Base-by-base conservation (phyloP, 176 grass and related monocot genomes). In the Chrysopogon serrulatus region DNA sequence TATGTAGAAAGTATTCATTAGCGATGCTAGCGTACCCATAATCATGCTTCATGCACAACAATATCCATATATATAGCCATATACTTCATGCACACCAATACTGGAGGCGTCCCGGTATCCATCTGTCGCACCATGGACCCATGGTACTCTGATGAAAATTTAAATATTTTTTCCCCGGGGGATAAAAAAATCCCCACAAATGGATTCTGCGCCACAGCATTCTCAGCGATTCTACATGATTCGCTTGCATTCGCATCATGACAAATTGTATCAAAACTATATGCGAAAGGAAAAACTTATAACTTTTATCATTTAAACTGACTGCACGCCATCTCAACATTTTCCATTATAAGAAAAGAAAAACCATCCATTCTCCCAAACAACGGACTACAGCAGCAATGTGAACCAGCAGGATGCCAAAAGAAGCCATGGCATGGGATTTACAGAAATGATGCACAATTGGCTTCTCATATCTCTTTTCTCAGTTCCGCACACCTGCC, bases 371-470 rank as follows among this genome's bases (percentile, higher is more conserved):
- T 34, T 51, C 28, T 74, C 71, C 71, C 28, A 11, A 31, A 74
- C 69, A 24, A 28, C 41, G 47, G 32, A 49, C 77, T 79, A 66
- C 77, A 48, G 12, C 6, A 35, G 34, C 42, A 36, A 32, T 36
- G 2, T 11, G 19, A 79, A 79, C 42, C 61, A 79, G 19, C 57
- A 49, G 42, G n/a, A 43, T 65, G 62, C 78, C 62, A 34, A 44
- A 41, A 79, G 62, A 74, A 47, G 70, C 79, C 70, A 83, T 74
- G 81, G 59, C 70, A 74, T 30, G 23, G 41, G 41, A 74, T 64
- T 74, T 74, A 64, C 81, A 83, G 57, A 83, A 74, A 48, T 27
- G 81, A 64, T 49, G 56, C 57, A 23, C 56, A 65, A 80, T 44
- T 31, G 33, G 76, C 84, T 79, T 23, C 67, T 13, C n/a, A 53